Conservation (phyloP, 805 yeast species). For the Pichia scutulata region DNA sequence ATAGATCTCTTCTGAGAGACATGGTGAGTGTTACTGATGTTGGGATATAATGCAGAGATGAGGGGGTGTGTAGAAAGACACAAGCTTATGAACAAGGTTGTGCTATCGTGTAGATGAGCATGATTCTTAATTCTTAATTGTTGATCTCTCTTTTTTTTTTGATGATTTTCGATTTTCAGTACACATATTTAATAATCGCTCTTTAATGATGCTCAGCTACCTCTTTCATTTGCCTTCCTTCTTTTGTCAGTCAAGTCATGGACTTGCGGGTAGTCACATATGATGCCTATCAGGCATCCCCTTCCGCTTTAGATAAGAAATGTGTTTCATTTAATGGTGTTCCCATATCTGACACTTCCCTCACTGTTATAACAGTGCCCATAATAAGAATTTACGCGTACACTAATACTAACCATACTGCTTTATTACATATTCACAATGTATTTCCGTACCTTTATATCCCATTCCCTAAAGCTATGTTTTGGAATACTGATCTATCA, state of each 20-base stretch:
- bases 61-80: too few species aligned
- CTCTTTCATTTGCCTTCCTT: background rate
- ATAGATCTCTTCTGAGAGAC: conserved; percentile 30
- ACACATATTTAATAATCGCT: too few species aligned
- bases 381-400: conserved; percentile 72
- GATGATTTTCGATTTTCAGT: too few species aligned
- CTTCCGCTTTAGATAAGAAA: conserved; percentile 45
- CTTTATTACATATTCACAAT: conserved; percentile 72
- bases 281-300: conserved; percentile 19
- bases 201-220: background rate
- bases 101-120: too few species aligned
- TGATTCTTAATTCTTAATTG: too few species aligned
- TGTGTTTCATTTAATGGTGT: conserved; percentile 26
- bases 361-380: conserved; percentile 51
- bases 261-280: conserved; percentile 1
- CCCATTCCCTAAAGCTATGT: conserved; percentile 41
- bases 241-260: background rate
- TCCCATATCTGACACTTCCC: background rate
- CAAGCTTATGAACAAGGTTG: too few species aligned
- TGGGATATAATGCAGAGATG: background rate
- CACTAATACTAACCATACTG: conserved; percentile 50
- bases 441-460: conserved; percentile 75
- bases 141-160: too few species aligned
- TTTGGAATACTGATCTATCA: conserved; percentile 13
- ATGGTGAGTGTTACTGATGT: conserved; percentile 9